Percentiles rank a stretch among this genome's conserved stretches.
Evolutionary conservation across 768 basidiomycete genomes (phyloP).

Genomic region (Rhodotorula paludigena): DNA sequence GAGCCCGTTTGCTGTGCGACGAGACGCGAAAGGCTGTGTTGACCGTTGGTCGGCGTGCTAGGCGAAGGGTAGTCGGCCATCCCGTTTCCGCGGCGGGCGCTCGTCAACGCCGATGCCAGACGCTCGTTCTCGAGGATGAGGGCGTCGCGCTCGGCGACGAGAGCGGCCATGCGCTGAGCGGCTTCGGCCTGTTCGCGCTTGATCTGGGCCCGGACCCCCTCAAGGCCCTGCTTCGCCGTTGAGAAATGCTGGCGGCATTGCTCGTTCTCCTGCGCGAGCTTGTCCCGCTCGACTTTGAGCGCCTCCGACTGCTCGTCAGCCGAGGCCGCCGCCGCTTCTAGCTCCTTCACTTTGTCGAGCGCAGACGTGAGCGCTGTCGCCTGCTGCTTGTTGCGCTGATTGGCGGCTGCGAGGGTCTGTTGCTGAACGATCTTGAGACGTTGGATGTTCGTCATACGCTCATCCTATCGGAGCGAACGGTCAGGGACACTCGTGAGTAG

Average conservation of each 20-base stretch:
- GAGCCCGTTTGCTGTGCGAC: slow-evolving; percentile 8
- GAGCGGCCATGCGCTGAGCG: background rate
- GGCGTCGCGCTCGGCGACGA: background rate
- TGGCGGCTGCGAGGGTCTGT: slow-evolving; percentile 10
- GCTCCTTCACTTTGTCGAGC: background rate
- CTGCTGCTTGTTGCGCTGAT: background rate
- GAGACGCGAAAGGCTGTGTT: background rate
- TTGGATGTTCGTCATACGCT: slow-evolving; percentile 5
- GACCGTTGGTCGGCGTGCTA: no score
- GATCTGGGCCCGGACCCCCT: background rate
- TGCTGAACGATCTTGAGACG: slow-evolving; percentile 12
- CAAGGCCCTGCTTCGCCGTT: background rate
- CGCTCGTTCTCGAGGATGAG: background rate
- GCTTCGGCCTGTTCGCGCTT: background rate
- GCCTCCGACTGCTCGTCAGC: background rate
- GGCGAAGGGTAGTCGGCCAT: background rate
- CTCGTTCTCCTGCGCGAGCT: background rate
- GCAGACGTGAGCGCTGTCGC: background rate
- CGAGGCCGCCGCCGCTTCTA: background rate
- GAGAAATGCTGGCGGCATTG: background rate
- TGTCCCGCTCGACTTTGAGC: no score
- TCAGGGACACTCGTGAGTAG: no score
- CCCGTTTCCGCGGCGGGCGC: background rate
- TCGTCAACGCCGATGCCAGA: background rate
- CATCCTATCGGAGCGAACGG: background rate